Conservation (phyloP, 306 rosid genomes). For the Crataegus laevigata region DNA sequence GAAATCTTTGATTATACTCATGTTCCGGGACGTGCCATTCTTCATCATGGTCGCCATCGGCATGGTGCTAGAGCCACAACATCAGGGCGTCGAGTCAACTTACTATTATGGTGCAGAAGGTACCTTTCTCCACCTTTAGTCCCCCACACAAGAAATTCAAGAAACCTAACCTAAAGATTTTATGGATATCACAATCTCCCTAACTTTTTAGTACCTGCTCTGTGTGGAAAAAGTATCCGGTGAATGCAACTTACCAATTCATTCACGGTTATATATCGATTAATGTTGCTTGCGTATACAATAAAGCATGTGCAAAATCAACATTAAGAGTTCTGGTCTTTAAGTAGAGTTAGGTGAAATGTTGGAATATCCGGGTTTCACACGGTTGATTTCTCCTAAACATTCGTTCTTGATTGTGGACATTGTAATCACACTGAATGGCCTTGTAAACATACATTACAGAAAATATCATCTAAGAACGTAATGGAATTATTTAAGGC, state of each 20-base stretch:
- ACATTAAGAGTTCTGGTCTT: neutral
- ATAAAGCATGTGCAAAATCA: neutral
- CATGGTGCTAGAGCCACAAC: conserved; percentile 92
- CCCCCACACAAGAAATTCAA: neutral
- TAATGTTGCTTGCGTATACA: neutral
- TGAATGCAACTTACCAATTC: neutral
- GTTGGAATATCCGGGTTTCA: neutral
- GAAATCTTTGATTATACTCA: conserved; percentile 70
- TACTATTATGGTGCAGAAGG: conserved; percentile 96
- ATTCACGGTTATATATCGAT: neutral
- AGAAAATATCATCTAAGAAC: neutral
- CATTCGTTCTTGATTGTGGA: neutral
- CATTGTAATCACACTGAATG: neutral
- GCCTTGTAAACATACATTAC: neutral
- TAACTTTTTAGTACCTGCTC: neutral
- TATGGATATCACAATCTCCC: neutral
- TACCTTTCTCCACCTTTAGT: conserved; percentile 20
- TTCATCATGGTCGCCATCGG: conserved; percentile 87
- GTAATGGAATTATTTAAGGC: neutral
- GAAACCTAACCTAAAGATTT: neutral
- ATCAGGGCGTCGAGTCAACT: conserved; percentile 65
- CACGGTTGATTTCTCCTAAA: neutral
- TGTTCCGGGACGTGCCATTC: conserved; percentile 77
- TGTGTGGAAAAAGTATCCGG: neutral
- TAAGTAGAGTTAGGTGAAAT: neutral